Conservation (phyloP, 2,329 filamentous ascomycete genomes). For the Anisogramma anomala region DNA sequence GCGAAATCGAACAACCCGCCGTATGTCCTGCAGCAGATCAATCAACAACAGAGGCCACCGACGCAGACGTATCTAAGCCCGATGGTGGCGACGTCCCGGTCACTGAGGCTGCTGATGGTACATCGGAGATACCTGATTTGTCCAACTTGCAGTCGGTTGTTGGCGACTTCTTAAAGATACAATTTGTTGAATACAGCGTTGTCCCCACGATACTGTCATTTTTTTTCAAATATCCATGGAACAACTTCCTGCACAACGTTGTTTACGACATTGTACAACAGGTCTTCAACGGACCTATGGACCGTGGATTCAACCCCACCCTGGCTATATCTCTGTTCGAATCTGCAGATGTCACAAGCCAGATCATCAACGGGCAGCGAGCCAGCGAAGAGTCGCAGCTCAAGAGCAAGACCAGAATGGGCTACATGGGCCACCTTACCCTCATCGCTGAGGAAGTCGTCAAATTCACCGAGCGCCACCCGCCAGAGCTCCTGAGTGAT, state of each 20-base stretch:
- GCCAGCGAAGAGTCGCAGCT: slow-evolving; percentile 77
- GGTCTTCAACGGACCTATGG: slow-evolving; percentile 97
- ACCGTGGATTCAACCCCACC: slow-evolving; percentile 81
- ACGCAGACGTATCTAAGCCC: slow-evolving; percentile 4
- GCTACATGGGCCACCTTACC: slow-evolving; percentile 97
- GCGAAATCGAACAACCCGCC: background rate
- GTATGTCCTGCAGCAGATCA: slow-evolving; percentile 1
- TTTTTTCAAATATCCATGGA: slow-evolving; percentile 98
- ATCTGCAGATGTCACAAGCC: slow-evolving; percentile 74
- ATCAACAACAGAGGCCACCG: slow-evolving; percentile 5
- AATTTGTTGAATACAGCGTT: slow-evolving; percentile 88
- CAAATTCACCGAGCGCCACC: slow-evolving; percentile 92
- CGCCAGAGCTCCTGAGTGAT: slow-evolving; percentile 75
- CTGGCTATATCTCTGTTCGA: slow-evolving; percentile 90
- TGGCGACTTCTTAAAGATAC: slow-evolving; percentile 87
- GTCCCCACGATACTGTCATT: slow-evolving; percentile 94
- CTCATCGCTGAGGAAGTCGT: slow-evolving; percentile 97
- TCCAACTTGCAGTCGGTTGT: slow-evolving; percentile 54
- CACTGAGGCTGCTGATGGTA: slow-evolving; percentile 17
- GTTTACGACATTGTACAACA: slow-evolving; percentile 98
- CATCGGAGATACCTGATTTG: slow-evolving; percentile 15
- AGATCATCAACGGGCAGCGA: slow-evolving; percentile 83
- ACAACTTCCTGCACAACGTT: slow-evolving; percentile 98
- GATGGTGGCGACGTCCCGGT: slow-evolving; percentile 22
- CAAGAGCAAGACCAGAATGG: slow-evolving; percentile 77